Conservation (phyloP, 2,329 filamentous ascomycete species). For the Aspergillus alliaceus region DNA sequence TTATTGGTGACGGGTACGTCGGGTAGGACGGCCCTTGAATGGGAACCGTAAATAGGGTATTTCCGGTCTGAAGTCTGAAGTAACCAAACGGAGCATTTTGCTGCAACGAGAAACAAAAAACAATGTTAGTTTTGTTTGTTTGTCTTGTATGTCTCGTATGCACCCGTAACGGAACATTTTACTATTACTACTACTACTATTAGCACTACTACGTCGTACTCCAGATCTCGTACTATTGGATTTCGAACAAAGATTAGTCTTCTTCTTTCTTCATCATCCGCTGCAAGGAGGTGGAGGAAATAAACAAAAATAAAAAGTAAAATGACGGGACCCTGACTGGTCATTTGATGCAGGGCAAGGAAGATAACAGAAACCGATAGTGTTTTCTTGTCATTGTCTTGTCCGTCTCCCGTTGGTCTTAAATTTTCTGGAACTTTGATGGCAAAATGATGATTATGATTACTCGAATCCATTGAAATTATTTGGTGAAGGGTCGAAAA, state of each 20-base stretch:
- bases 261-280: conserved; percentile 6
- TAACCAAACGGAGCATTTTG: conserved; percentile 12
- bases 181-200: neutral
- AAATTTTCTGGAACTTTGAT: neutral
- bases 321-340: neutral
- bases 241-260: neutral
- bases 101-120: conserved; percentile 7
- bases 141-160: conserved; percentile 11
- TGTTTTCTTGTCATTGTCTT: conserved; percentile 7
- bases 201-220: neutral
- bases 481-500: neutral
- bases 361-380: conserved; percentile 5
- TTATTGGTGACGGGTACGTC: conserved; percentile 10
- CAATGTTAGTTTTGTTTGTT: conserved; percentile 11
- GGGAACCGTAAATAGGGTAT: conserved; percentile 1
- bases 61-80: neutral
- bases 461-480: conserved; percentile 10
- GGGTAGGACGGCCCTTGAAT: conserved; percentile 18
- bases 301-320: neutral
- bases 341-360: neutral
- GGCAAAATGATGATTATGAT: conserved; percentile 8
- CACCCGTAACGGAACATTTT: neutral
- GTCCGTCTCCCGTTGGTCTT: neutral
- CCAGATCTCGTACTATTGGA: neutral
- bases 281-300: conserved; percentile 10